Conservation (phyloP, 2,329 filamentous ascomycete species). For the Talaromyces amestolkiae region DNA sequence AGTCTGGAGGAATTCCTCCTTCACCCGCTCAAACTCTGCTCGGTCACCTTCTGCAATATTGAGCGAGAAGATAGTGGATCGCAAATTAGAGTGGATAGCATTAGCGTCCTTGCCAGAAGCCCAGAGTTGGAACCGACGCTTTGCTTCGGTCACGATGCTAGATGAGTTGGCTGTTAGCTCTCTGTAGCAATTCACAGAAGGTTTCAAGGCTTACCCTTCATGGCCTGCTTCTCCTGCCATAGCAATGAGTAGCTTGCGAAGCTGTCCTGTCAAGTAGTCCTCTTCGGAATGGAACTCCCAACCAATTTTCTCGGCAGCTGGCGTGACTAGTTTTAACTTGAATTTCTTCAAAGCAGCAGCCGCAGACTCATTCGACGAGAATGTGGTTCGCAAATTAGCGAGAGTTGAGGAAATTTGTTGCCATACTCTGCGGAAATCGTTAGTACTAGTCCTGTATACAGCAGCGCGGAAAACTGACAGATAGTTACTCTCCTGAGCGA, state of each 20-base stretch:
- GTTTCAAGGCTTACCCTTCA: conserved; percentile 57
- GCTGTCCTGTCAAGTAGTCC: conserved; percentile 75
- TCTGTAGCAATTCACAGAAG: neutral
- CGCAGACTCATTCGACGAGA: conserved; percentile 71
- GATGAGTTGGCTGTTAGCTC: conserved; percentile 10
- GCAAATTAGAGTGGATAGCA: conserved; percentile 77
- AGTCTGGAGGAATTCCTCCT: conserved; percentile 79
- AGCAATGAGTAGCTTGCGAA: conserved; percentile 76
- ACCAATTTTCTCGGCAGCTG: conserved; percentile 74
- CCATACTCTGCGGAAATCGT: conserved; percentile 62
- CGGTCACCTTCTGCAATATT: conserved; percentile 70
- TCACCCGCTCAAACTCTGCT: conserved; percentile 69
- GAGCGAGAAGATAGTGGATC: conserved; percentile 75
- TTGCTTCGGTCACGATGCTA: conserved; percentile 69
- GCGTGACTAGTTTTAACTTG: conserved; percentile 70
- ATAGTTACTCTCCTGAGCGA: conserved; percentile 76
- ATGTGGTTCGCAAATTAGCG: conserved; percentile 76
- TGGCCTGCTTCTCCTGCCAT: conserved; percentile 76
- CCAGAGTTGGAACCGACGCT: conserved; percentile 78
- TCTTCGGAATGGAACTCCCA: conserved; percentile 80
- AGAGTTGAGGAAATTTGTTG: conserved; percentile 77
- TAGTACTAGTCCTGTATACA: neutral
- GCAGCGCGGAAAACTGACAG: conserved; percentile 49
- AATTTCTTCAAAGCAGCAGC: conserved; percentile 74
- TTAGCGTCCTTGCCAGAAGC: conserved; percentile 61